Conservation (phyloP, 2,329 filamentous ascomycete species). For the Achaetomium macrosporum region DNA sequence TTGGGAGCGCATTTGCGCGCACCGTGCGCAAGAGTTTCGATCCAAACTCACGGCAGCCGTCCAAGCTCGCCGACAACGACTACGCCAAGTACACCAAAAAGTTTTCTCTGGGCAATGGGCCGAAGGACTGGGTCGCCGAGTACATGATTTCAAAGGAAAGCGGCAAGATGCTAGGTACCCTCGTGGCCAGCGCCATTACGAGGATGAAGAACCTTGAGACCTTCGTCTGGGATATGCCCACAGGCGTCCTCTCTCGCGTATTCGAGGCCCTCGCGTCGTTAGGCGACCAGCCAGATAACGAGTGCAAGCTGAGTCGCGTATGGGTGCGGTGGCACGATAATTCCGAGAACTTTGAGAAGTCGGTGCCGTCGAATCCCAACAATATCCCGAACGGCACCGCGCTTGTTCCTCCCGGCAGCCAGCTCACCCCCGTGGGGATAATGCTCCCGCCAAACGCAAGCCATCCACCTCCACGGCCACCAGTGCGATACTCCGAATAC, state of each 20-base stretch:
- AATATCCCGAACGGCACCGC: constrained; percentile 18
- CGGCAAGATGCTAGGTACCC: constrained; percentile 81
- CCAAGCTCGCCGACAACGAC: constrained; percentile 48
- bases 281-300: constrained; percentile 53
- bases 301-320: constrained; percentile 63
- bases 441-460: constrained; percentile 28
- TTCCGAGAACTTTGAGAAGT: constrained; percentile 37
- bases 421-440: constrained; percentile 39
- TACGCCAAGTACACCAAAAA: constrained; percentile 75
- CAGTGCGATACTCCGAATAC: constrained; percentile 45
- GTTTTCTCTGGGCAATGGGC: constrained; percentile 80
- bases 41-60: constrained; percentile 19
- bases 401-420: constrained; percentile 31
- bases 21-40: constrained; percentile 32
- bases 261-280: constrained; percentile 73
- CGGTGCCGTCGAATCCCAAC: constrained; percentile 21
- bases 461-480: constrained; percentile 31
- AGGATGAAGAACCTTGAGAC: constrained; percentile 77
- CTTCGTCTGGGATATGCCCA: constrained; percentile 87
- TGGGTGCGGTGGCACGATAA: constrained; percentile 86
- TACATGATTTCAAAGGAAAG: constrained; percentile 78
- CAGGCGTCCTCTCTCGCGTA: constrained; percentile 72
- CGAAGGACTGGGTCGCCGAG: constrained; percentile 69
- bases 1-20: constrained; percentile 49
- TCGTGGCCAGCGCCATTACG: constrained; percentile 72